Percentiles rank a stretch among this genome's conserved stretches.
Evolutionary conservation across 2,329 filamentous ascomycete genomes (phyloP).

Genomic region (Alternaria ventricosa): DNA sequence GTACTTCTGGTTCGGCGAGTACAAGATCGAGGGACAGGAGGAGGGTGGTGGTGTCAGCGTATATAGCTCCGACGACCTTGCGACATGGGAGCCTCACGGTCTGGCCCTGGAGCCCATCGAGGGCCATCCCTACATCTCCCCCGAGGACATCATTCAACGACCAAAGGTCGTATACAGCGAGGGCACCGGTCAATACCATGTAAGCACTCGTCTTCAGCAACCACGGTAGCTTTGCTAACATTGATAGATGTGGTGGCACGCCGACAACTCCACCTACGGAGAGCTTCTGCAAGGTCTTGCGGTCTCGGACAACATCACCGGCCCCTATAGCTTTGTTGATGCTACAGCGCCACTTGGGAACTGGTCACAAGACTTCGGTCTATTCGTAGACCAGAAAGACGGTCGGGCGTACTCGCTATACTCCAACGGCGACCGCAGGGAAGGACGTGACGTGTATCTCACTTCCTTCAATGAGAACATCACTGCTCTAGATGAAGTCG

Average conservation of each 20-base stretch:
- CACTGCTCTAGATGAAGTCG: conserved; percentile 59
- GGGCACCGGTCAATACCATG: conserved; percentile 62
- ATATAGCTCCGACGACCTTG: conserved; percentile 64
- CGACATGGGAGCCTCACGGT: conserved; percentile 65
- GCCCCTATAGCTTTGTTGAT: conserved; percentile 62
- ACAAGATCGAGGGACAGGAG: conserved; percentile 63
- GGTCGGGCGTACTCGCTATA: conserved; percentile 64
- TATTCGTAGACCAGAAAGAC: conserved; percentile 67
- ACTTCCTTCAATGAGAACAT: conserved; percentile 61
- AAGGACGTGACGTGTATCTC: conserved; percentile 65
- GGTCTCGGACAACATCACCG: conserved; percentile 59
- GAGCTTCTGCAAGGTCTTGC: conserved; percentile 64
- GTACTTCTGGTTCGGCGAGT: conserved; percentile 69
- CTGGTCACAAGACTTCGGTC: conserved; percentile 68
- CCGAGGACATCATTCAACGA: conserved; percentile 65
- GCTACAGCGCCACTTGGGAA: conserved; percentile 64
- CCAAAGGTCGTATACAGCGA: conserved; percentile 68
- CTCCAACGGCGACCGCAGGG: conserved; percentile 63
- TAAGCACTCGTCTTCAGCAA: conserved; percentile 33
- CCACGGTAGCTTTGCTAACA: not conserved
- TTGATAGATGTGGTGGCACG: conserved; percentile 65
- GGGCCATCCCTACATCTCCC: conserved; percentile 62
- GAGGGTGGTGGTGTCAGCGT: conserved; percentile 68
- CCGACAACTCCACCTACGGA: conserved; percentile 64
- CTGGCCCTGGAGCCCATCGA: conserved; percentile 62